Percentiles rank a stretch among this genome's conserved stretches.
phyloP scores from a whole-genome alignment of 352 stramenopile species.

The Lagenidium sp. region DNA sequence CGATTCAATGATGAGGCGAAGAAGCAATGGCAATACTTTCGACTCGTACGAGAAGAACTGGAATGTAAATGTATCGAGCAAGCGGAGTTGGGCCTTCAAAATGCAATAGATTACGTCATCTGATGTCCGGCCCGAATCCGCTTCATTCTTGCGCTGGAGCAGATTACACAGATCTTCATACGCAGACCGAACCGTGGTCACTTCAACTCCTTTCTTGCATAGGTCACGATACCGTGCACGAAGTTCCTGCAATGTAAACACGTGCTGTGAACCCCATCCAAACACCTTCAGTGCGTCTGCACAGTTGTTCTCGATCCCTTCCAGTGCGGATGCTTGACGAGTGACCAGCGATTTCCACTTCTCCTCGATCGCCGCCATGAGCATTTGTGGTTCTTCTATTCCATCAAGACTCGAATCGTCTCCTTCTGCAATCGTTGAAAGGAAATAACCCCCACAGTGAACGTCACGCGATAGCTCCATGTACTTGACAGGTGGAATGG shows the following conservation, averaged over 20 bases:
- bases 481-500: slow-evolving; percentile 62
- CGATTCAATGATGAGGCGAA: slow-evolving; percentile 25
- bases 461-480: slow-evolving; percentile 63
- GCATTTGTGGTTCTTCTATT: slow-evolving; percentile 62
- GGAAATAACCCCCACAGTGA: slow-evolving; percentile 67
- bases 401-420: slow-evolving; percentile 40
- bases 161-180: slow-evolving; percentile 49
- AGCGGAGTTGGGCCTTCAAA: slow-evolving; percentile 46
- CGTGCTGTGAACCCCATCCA: slow-evolving; percentile 39
- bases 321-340: slow-evolving; percentile 29
- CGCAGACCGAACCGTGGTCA: slow-evolving; percentile 38
- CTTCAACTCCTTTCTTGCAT: slow-evolving; percentile 33
- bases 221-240: slow-evolving; percentile 54
- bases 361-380: slow-evolving; percentile 74
- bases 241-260: slow-evolving; percentile 38
- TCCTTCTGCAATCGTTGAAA: slow-evolving; percentile 54
- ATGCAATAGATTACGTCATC: slow-evolving; percentile 68
- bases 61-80: slow-evolving; percentile 64
- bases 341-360: slow-evolving; percentile 56
- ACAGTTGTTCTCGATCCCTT: slow-evolving; percentile 29
- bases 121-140: slow-evolving; percentile 37
- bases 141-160: slow-evolving; percentile 42
- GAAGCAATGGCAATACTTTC: slow-evolving; percentile 47
- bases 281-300: slow-evolving; percentile 53
- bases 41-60: slow-evolving; percentile 77